Evolutionary conservation across 2,329 filamentous ascomycete species (phyloP).

Genomic region (Diaporthe citri): DNA sequence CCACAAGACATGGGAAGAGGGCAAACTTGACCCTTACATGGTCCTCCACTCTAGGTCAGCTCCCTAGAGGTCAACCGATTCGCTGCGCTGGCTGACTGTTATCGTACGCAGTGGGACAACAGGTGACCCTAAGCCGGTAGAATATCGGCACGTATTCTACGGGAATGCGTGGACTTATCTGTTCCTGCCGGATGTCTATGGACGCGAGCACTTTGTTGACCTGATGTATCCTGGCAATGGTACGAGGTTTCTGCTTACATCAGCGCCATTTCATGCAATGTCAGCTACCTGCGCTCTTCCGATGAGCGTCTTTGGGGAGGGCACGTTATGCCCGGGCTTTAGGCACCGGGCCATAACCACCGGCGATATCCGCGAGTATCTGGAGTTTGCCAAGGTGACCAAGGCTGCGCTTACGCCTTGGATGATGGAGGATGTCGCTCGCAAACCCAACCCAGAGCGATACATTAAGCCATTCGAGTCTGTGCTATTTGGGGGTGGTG

Average conservation of each 20-base stretch:
- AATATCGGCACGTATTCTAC: constrained; percentile 26
- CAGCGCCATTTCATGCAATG: constrained; percentile 42
- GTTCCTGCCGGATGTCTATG: constrained; percentile 31
- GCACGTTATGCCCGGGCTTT: constrained; percentile 40
- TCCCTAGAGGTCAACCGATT: neutral
- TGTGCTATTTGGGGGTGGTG: constrained; percentile 33
- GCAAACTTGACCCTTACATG: constrained; percentile 37
- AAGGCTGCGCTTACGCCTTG: constrained; percentile 41
- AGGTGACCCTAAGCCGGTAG: constrained; percentile 41
- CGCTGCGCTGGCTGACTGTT: neutral
- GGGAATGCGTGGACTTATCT: constrained; percentile 16
- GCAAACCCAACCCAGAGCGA: constrained; percentile 37
- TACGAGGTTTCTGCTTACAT: constrained; percentile 38
- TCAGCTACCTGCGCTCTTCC: constrained; percentile 34
- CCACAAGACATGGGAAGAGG: constrained; percentile 42
- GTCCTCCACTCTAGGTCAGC: constrained; percentile 40
- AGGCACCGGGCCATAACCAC: constrained; percentile 39
- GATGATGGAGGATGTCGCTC: constrained; percentile 43
- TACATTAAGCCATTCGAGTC: constrained; percentile 27
- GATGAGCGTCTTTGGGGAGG: constrained; percentile 40
- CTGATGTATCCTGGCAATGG: constrained; percentile 33
- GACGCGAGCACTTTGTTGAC: constrained; percentile 25
- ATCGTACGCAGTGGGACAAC: constrained; percentile 41
- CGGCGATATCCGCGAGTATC: constrained; percentile 39
- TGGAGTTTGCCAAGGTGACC: constrained; percentile 38